Base-by-base conservation (phyloP, 306 rosid genomes). In the Quercus ilex region DNA sequence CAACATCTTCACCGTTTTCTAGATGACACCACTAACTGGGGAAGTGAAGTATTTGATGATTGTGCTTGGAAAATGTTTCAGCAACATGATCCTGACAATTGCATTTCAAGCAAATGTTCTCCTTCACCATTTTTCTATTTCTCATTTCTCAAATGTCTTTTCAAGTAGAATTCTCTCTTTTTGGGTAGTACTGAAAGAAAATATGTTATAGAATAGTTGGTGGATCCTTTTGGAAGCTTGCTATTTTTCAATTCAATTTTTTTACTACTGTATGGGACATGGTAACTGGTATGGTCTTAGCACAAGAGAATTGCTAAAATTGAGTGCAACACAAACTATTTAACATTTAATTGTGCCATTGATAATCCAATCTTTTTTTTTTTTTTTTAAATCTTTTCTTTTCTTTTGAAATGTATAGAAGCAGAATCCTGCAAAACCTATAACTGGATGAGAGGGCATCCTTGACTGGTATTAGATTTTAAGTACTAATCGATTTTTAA, bases 21-120 rank as follows among this genome's bases (percentile, higher is more conserved):
- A 60, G 72, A 71, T 63, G 76, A 79, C 81, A 70, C 74, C 64
- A 38, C 83, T 80, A 80, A 82, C 89, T 74, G 64, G 67, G 43
- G 62, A 59, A 43, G 62, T 58, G 43, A 74, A 78, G 62, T 82
- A 80, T 79, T 71, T 25, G 43, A 18, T 12, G 31, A 10, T 15
- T 5, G 15, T 59, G 55, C 65, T 72, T 13, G 31, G 46, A n/a
- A 52, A 23, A 12, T 35, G 35, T 21, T 71, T 73, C 77, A 35
- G 33, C 51, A 18, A 80, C 15, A 49, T 62, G 71, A 64, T 51
- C 74, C 3, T 55, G 67, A 71, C 75, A 64, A 74, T 75, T 43
- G 73, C 33, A 76, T 17, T 35, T 35, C 56, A 41, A 46, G 77
- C 23, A 76, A 79, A 83, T 26, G 0, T n/a, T 63, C 15, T 12